Conservation (phyloP, 129 eudicot species). For the Centrapalus pauciflorus region DNA sequence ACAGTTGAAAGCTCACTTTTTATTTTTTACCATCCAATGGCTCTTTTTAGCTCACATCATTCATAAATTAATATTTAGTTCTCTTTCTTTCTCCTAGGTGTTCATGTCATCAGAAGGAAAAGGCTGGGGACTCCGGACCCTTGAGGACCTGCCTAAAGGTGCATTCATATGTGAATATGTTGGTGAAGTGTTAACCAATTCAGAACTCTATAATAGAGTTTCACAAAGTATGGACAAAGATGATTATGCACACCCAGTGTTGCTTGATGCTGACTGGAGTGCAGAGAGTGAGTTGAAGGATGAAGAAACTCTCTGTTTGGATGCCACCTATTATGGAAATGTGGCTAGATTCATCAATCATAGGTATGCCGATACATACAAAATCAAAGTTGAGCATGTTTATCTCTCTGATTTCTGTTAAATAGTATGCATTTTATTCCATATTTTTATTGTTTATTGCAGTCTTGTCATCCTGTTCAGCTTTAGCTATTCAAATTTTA, state of each 20-base stretch:
- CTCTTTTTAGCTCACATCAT: not conserved
- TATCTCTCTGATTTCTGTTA: not conserved
- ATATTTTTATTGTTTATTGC: not conserved
- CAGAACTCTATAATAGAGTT: slow-evolving; percentile 62
- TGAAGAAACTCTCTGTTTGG: slow-evolving; percentile 79
- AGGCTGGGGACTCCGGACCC: slow-evolving; percentile 95
- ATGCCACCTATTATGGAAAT: slow-evolving; percentile 72
- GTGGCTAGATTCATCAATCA: slow-evolving; percentile 86
- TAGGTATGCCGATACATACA: slow-evolving; percentile 34
- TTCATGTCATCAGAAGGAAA: slow-evolving; percentile 80
- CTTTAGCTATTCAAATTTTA: too few relatives aligned
- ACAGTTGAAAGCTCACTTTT: not conserved
- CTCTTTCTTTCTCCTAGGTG: slow-evolving; percentile 32
- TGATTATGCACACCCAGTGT: slow-evolving; percentile 62
- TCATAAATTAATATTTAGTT: not conserved
- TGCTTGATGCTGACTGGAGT: slow-evolving; percentile 96
- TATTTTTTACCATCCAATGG: too few relatives aligned
- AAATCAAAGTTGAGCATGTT: not conserved
- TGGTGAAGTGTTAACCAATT: slow-evolving; percentile 75
- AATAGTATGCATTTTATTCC: not conserved
- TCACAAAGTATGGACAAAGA: slow-evolving; percentile 37
- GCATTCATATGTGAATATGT: slow-evolving; percentile 92
- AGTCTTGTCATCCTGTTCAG: too few relatives aligned
- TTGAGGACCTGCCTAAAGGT: slow-evolving; percentile 95
- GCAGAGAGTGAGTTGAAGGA: slow-evolving; percentile 49